Conservation (phyloP, 805 yeast genomes). For the Monosporozyma unispora region DNA sequence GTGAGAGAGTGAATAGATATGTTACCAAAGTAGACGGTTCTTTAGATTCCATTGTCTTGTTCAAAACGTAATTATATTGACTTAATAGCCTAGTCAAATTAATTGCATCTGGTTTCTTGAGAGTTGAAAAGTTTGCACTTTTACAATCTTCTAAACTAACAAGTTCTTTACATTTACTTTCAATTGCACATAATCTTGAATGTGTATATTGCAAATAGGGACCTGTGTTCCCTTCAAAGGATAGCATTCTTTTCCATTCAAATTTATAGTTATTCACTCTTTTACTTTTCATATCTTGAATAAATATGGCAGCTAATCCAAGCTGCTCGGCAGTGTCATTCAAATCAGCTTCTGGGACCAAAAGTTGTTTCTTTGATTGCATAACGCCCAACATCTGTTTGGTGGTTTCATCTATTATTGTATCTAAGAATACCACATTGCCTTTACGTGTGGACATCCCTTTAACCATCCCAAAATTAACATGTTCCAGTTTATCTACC, state of each 20-base stretch:
- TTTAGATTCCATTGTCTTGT: constrained; percentile 70
- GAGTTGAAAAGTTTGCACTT: constrained; percentile 48
- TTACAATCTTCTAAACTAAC: constrained; percentile 32
- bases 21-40: constrained; percentile 95
- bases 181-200: constrained; percentile 89
- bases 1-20: constrained; percentile 83
- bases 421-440: constrained; percentile 95
- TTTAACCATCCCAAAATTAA: constrained; percentile 94
- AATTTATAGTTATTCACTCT: constrained; percentile 93
- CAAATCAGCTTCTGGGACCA: constrained; percentile 90
- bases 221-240: constrained; percentile 99
- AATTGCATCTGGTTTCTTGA: constrained; percentile 63
- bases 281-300: constrained; percentile 97
- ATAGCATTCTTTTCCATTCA: constrained; percentile 96
- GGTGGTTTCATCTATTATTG: constrained; percentile 85
- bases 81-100: constrained; percentile 68
- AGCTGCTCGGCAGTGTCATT: constrained; percentile 73
- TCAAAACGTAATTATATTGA: constrained; percentile 84
- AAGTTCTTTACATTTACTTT: constrained; percentile 63
- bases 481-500: constrained; percentile 72
- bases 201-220: constrained; percentile 98
- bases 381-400: constrained; percentile 93
- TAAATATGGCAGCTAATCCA: constrained; percentile 96
- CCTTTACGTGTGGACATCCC: constrained; percentile 99
- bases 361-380: constrained; percentile 68